Conservation (phyloP, 202 grass and related monocot genomes). For the Bolboschoenoplectus hybrid region DNA sequence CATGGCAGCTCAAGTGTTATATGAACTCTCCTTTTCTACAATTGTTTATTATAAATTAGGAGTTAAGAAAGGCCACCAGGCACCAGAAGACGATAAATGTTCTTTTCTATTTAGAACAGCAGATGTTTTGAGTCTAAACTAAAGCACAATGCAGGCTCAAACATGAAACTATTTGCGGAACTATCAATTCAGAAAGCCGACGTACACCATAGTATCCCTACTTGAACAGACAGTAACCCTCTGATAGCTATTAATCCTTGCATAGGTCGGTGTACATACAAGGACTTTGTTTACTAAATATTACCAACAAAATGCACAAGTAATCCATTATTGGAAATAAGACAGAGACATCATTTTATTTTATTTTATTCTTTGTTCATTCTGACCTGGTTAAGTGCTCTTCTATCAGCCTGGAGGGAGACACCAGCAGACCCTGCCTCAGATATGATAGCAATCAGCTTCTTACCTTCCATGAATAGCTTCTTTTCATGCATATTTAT, state of each 20-base stretch:
- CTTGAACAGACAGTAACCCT: background rate
- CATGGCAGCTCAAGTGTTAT: conserved; percentile 99
- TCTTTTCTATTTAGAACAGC: background rate
- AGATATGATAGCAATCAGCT: conserved; percentile 95
- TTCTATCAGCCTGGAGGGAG: conserved; percentile 95
- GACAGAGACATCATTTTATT: conserved; percentile 15
- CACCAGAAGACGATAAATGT: background rate
- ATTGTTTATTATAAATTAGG: conserved; percentile 31
- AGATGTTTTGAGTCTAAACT: background rate
- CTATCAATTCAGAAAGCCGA: conserved; percentile 7
- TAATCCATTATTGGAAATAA: background rate
- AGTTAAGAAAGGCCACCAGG: background rate
- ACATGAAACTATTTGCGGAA: background rate
- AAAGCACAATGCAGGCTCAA: background rate
- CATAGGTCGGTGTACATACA: background rate
- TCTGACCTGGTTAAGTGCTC: conserved; percentile 84
- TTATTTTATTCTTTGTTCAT: background rate
- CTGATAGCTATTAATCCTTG: conserved; percentile 5
- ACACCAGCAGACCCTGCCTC: conserved; percentile 98
- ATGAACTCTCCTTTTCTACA: conserved; percentile 92
- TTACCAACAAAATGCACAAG: background rate
- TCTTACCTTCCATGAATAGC: conserved; percentile 92
- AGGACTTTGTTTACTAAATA: background rate
- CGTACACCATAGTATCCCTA: background rate
- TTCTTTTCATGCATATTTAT: conserved; percentile 99